phyloP scores from a whole-genome alignment of 2,329 filamentous ascomycete genomes.

The Thermoascus crustaceus region DNA sequence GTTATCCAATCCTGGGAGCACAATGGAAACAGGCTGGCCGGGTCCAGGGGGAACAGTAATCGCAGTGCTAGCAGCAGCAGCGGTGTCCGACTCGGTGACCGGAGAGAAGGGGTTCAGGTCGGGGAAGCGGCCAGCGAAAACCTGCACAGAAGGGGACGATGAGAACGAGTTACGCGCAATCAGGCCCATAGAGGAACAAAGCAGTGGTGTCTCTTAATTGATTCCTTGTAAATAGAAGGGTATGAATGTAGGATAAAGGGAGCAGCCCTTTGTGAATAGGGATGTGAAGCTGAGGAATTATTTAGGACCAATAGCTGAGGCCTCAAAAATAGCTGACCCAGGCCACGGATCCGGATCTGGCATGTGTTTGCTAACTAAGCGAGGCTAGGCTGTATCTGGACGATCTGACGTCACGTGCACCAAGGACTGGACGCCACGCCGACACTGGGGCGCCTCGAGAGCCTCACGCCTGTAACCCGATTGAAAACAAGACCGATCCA shows the following conservation, averaged over 20 bases:
- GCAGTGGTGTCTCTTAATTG: not conserved
- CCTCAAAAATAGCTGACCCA: not conserved
- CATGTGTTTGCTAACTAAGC: not conserved
- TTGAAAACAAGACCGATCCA: no score
- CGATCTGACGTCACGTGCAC: no score
- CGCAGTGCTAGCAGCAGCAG: constrained; percentile 11
- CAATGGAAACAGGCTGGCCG: constrained; percentile 10
- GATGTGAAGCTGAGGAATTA: constrained; percentile 2
- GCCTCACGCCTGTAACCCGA: no score
- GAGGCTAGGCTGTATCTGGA: no score
- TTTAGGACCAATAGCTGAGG: constrained; percentile 2
- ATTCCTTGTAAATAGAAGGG: no score
- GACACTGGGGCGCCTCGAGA: no score
- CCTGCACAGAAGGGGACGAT: constrained; percentile 18
- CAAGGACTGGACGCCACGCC: no score
- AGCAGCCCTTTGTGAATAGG: no score
- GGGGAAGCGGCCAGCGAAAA: constrained; percentile 21
- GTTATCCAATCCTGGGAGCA: constrained; percentile 20
- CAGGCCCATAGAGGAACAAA: constrained; percentile 16
- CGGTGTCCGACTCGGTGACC: constrained; percentile 9
- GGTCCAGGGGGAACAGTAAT: constrained; percentile 10
- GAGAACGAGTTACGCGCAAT: constrained; percentile 13
- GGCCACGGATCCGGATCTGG: not conserved
- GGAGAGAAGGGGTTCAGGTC: constrained; percentile 11
- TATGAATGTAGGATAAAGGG: no score